phyloP scores from a whole-genome alignment of 2,329 filamentous ascomycete genomes.

The Calonectria naviculata region DNA sequence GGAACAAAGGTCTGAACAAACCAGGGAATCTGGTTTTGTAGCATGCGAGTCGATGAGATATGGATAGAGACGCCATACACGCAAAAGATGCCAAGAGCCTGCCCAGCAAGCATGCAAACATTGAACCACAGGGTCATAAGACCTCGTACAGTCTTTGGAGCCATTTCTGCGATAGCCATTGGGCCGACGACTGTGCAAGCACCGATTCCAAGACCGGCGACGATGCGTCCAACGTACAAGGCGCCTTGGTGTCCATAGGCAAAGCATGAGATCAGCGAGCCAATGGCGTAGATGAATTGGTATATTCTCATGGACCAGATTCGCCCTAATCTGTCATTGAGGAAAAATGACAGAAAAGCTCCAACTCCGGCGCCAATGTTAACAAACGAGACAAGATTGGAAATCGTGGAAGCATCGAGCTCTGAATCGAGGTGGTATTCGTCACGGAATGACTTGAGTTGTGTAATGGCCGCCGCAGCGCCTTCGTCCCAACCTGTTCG shows the following conservation, averaged over 20 bases:
- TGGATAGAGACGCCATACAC: conserved; percentile 29
- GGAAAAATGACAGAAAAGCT: conserved; percentile 13
- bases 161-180: conserved; percentile 31
- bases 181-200: conserved; percentile 30
- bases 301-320: conserved; percentile 11
- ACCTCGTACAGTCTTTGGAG: conserved; percentile 27
- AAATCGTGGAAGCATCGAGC: background rate
- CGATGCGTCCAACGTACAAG: conserved; percentile 25
- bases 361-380: conserved; percentile 13
- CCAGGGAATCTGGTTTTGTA: conserved; percentile 28
- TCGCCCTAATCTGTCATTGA: conserved; percentile 9
- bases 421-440: conserved; percentile 4
- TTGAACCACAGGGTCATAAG: conserved; percentile 31
- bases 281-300: background rate
- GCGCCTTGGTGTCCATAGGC: background rate
- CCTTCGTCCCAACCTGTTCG: conserved; percentile 2
- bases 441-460: conserved; percentile 1
- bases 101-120: conserved; percentile 24
- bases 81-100: conserved; percentile 26
- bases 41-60: conserved; percentile 15
- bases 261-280: background rate
- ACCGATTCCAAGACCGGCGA: conserved; percentile 29
- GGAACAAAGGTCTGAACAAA: conserved; percentile 32
- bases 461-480: conserved; percentile 2
- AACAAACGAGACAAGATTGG: conserved; percentile 13